Evolutionary conservation across 1,284 basidiomycete genomes (phyloP).

Genomic region (Ganoderma resinaceum): DNA sequence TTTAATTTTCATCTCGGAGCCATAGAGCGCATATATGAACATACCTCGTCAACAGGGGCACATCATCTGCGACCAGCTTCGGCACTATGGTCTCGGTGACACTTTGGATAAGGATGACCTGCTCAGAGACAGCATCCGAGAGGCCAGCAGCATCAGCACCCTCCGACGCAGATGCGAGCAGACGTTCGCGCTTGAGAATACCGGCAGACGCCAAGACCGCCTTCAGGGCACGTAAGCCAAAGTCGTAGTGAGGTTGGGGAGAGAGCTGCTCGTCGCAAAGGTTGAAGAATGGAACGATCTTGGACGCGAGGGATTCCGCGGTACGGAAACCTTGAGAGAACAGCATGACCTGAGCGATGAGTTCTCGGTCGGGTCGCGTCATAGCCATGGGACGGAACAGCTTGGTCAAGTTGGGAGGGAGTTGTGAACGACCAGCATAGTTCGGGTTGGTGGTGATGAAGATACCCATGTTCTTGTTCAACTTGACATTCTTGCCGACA

Average conservation of each 20-base stretch:
- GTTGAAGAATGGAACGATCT: constrained; percentile 99
- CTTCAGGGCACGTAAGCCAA: constrained; percentile 97
- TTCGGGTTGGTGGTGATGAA: constrained; percentile 99
- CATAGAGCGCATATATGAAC: constrained; percentile 29
- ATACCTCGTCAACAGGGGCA: constrained; percentile 90
- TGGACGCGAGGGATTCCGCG: constrained; percentile 94
- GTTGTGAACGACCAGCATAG: constrained; percentile 96
- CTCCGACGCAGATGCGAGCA: constrained; percentile 59
- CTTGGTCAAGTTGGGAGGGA: constrained; percentile 97
- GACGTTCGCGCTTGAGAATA: constrained; percentile 93
- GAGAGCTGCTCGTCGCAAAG: constrained; percentile 97
- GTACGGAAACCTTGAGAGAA: constrained; percentile 99
- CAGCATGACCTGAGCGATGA: constrained; percentile 99
- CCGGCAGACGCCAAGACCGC: constrained; percentile 97
- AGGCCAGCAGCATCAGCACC: constrained; percentile 58
- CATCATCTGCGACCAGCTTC: constrained; percentile 97
- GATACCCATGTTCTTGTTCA: constrained; percentile 95
- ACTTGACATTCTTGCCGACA: constrained; percentile 93
- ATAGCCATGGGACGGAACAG: constrained; percentile 98
- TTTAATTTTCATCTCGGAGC: constrained; percentile 8
- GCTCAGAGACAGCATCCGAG: constrained; percentile 82
- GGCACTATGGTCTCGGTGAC: constrained; percentile 99
- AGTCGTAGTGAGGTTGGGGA: constrained; percentile 98
- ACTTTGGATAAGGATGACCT: constrained; percentile 98
- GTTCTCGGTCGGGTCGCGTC: constrained; percentile 97